These are phyloP conservation scores for Vicia sativa DNA, from an alignment of 306 rosid species.

Conservation along the genomic window DNA sequence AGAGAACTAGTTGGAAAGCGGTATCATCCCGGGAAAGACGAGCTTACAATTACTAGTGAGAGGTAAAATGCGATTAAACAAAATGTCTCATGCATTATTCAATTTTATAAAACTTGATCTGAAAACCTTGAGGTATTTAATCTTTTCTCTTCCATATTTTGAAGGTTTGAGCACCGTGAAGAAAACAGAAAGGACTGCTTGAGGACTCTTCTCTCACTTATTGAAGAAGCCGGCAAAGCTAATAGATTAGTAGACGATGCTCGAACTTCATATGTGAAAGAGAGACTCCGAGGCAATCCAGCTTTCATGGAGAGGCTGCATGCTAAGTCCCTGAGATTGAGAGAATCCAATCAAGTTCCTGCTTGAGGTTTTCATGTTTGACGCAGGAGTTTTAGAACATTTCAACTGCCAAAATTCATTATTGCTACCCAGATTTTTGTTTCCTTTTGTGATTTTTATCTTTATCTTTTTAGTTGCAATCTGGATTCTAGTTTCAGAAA, in stretches of 20 bases:
- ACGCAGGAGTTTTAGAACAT: conserved; percentile 35
- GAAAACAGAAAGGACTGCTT: conserved; percentile 97
- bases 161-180: conserved; percentile 91
- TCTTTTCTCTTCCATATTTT: conserved; percentile 34
- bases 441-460: conserved; percentile 10
- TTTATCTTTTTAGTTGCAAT: conserved; percentile 7
- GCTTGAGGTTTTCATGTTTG: conserved; percentile 51
- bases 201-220: conserved; percentile 81
- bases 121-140: conserved; percentile 26
- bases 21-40: conserved; percentile 93
- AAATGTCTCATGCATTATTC: conserved; percentile 20
- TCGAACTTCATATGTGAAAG: conserved; percentile 73
- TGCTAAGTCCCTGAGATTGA: conserved; percentile 58
- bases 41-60: conserved; percentile 88
- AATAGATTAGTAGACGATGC: conserved; percentile 77
- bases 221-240: conserved; percentile 96
- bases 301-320: conserved; percentile 81
- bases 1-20: conserved; percentile 91
- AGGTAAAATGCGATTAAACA: conserved; percentile 51
- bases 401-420: conserved; percentile 29
- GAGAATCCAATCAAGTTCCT: conserved; percentile 45
- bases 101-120: neutral
- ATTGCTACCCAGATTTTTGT: conserved; percentile 32
- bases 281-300: conserved; percentile 73
- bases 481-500: conserved; percentile 30